Evolutionary conservation across 2,329 filamentous ascomycete genomes (phyloP).

Genomic region (Phyllosticta citriasiana): DNA sequence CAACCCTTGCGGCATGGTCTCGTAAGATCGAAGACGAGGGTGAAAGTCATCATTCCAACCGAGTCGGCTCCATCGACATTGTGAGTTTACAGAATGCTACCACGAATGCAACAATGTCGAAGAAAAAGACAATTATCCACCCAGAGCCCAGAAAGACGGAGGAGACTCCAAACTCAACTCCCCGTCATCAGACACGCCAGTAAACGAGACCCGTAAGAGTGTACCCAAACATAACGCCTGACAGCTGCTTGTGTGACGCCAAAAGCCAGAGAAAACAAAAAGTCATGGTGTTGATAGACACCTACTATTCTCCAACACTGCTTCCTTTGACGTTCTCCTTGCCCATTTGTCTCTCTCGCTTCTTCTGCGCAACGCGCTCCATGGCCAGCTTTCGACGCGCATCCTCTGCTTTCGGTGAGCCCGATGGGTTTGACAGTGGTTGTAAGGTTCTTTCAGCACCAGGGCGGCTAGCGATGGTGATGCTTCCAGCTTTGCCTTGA

Average conservation of each 20-base stretch:
- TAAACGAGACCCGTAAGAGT: neutral
- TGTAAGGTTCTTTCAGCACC: neutral
- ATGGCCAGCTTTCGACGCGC: slow-evolving; percentile 1
- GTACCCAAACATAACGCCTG: neutral
- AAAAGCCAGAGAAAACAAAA: neutral
- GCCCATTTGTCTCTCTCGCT: slow-evolving; percentile 5
- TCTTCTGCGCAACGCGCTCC: slow-evolving; percentile 5
- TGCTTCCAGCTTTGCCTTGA: neutral
- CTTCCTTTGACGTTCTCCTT: slow-evolving; percentile 1
- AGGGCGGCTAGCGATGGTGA: neutral
- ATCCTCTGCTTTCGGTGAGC: neutral
- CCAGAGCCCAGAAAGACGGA: no score
- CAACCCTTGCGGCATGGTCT: no score
- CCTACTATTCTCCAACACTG: neutral
- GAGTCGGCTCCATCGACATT: no score
- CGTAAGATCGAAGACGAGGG: no score
- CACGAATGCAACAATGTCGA: no score
- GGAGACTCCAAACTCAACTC: no score
- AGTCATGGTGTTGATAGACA: slow-evolving; percentile 1
- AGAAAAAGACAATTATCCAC: no score
- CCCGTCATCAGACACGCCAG: neutral
- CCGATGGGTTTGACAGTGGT: neutral
- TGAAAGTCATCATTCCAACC: no score
- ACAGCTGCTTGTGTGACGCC: neutral
- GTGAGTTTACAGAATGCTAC: no score